phyloP scores from a whole-genome alignment of 164 flowering plant genomes.

The Taxillus chinensis region DNA sequence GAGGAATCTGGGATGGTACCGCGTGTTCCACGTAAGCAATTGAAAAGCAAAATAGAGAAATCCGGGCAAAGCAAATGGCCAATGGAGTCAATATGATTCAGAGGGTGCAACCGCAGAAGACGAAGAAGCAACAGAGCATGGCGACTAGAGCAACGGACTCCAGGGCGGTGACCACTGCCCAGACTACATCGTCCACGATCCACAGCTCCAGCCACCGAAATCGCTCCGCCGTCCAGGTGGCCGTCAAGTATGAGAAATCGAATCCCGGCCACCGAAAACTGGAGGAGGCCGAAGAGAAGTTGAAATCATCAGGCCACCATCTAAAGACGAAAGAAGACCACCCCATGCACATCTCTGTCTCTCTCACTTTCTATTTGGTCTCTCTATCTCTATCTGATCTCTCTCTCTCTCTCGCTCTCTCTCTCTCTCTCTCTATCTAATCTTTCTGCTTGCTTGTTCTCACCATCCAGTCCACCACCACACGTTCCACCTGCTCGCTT shows the following conservation, averaged over 20 bases:
- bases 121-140: conserved; percentile 1
- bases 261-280: background rate
- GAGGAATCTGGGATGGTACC: too few species aligned
- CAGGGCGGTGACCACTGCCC: background rate
- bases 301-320: background rate
- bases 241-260: background rate
- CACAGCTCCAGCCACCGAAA: background rate
- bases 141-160: background rate
- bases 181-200: background rate
- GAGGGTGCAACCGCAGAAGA: background rate
- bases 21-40: too few species aligned
- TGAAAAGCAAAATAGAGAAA: too few species aligned
- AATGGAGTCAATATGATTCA: background rate
- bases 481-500: too few species aligned
- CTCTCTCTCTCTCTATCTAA: too few species aligned
- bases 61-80: too few species aligned
- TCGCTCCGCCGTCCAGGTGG: background rate
- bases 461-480: too few species aligned
- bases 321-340: background rate
- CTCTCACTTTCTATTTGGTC: background rate
- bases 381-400: too few species aligned
- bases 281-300: background rate
- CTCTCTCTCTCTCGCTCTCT: too few species aligned
- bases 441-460: too few species aligned
- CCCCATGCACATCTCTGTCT: background rate